A percentile compares a stretch with the other conserved stretches of the same genome.
These are phyloP conservation scores for Xylariaceae sp. DNA, from an alignment of 2,329 filamentous ascomycete species.

Conservation along the genomic window DNA sequence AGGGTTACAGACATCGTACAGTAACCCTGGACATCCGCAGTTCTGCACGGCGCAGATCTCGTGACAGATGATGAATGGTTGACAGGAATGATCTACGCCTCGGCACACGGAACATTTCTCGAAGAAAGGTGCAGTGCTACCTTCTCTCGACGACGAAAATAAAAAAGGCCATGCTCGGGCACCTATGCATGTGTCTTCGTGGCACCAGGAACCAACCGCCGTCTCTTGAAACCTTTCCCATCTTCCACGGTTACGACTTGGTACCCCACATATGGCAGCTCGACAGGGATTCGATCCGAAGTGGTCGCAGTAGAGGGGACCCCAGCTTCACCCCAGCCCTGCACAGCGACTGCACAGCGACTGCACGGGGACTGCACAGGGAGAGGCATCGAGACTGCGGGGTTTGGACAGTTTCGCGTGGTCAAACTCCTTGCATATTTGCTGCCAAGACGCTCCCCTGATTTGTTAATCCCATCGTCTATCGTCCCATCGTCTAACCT, in stretches of 20 bases:
- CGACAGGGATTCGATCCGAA: slow-evolving; percentile 20
- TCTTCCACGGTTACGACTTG: slow-evolving; percentile 7
- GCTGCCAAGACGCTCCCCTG: slow-evolving; percentile 26
- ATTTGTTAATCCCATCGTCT: slow-evolving; percentile 27
- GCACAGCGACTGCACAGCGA: neutral
- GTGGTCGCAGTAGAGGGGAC: slow-evolving; percentile 24
- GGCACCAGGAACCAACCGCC: slow-evolving; percentile 25
- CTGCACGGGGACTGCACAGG: neutral
- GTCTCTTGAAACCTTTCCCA: slow-evolving; percentile 5
- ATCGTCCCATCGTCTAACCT: neutral
- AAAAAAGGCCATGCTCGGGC: slow-evolving; percentile 22
- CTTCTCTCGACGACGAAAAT: too few relatives aligned
- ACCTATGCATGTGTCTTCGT: slow-evolving; percentile 30
- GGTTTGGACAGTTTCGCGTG: slow-evolving; percentile 26
- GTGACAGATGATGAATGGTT: slow-evolving; percentile 17
- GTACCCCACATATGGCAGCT: slow-evolving; percentile 11
- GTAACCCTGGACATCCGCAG: neutral
- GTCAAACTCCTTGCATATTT: slow-evolving; percentile 29
- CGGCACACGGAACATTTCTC: slow-evolving; percentile 22
- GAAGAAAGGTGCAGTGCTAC: slow-evolving; percentile 7
- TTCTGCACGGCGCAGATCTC: slow-evolving; percentile 17
- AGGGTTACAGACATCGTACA: neutral
- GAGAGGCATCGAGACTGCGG: slow-evolving; percentile 25
- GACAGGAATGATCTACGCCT: slow-evolving; percentile 18
- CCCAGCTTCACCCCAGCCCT: slow-evolving; percentile 14